Conservation (phyloP, 768 basidiomycete genomes). For the Agaricus sinodeliciosus region DNA sequence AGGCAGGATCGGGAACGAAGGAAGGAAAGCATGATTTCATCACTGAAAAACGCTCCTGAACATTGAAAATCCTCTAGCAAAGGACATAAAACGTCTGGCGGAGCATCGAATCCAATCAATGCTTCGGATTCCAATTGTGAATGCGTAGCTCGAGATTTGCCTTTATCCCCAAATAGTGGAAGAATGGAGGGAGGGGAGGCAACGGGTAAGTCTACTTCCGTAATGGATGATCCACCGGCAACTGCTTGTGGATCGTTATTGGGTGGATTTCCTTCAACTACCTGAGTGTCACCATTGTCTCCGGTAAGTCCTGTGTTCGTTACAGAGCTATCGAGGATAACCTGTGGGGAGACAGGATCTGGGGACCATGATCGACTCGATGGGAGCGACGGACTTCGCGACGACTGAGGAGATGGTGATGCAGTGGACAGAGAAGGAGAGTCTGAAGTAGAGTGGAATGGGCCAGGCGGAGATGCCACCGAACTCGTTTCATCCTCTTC, state of each 20-base stretch:
- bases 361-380: not conserved
- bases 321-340: too few relatives aligned
- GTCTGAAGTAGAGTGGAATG: not conserved
- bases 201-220: not conserved
- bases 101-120: not conserved
- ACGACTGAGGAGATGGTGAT: not conserved
- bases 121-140: not conserved
- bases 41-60: conserved; percentile 4
- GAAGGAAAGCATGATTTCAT: conserved; percentile 4
- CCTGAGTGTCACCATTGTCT: too few relatives aligned
- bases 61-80: conserved; percentile 8
- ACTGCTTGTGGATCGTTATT: too few relatives aligned
- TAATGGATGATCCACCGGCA: not conserved
- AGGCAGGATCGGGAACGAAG: conserved; percentile 7
- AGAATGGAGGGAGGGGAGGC: not conserved
- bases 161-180: not conserved
- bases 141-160: not conserved
- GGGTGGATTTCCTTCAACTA: too few relatives aligned
- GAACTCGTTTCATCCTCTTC: not conserved
- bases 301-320: too few relatives aligned
- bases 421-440: not conserved
- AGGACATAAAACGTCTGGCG: not conserved
- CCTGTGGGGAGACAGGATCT: not conserved
- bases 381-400: not conserved
- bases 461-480: not conserved